Evolutionary conservation across 225 moss, liverwort and hornwort species (phyloP), one percentile per base, ranked within the genome.

Genomic region (Climacium dendroides): DNA sequence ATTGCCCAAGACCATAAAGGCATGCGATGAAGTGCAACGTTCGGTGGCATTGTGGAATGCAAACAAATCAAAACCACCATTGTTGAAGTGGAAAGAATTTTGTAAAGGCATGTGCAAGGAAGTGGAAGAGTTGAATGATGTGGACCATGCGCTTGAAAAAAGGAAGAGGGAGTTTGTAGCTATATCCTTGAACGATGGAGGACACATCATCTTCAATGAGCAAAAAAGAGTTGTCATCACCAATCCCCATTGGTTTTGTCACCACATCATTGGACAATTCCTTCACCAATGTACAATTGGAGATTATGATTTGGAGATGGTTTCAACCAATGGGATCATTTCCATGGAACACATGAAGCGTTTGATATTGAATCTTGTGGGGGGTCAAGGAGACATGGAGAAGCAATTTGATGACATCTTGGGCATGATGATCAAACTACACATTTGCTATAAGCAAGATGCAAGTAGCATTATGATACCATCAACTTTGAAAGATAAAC

Each of bases 51-150:
- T 65, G 8, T 65, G 65, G 82, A 82, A 82, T 65, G 37, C 4
- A 0, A 6, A 65, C 17, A 3, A 35, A 5, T 50, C 52, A 8
- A 65, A 65, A 1, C 50, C 0, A 13, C 13, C 11, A 1, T 9
- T 87, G 12, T 28, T 87, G 66, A 37, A 84, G 22, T 87, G 87
- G 87, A 19, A 87, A 1, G 87, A 87, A 0, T 90, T 90, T 29
- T 87, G 32, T 19, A 2, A 57, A 1, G 17, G 6, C 12, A 57
- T 87, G 4, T 90, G 66, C 4, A 74, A 74, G 3, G 34, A 32
- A 32, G 50, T 74, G 13, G 20, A 50, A 1, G 74, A 50, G 5
- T 74, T 50, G 48, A 74, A 47, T 32, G 74, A 47, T 50, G 32
- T 32, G 7, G 7, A 74, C 32, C 12, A 32, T 32, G 74, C 20